A percentile compares a stretch with the other conserved stretches of the same genome.
Conservation (phyloP, 371 early-diverging fungal species). For the Dichotomocladium elegans region DNA sequence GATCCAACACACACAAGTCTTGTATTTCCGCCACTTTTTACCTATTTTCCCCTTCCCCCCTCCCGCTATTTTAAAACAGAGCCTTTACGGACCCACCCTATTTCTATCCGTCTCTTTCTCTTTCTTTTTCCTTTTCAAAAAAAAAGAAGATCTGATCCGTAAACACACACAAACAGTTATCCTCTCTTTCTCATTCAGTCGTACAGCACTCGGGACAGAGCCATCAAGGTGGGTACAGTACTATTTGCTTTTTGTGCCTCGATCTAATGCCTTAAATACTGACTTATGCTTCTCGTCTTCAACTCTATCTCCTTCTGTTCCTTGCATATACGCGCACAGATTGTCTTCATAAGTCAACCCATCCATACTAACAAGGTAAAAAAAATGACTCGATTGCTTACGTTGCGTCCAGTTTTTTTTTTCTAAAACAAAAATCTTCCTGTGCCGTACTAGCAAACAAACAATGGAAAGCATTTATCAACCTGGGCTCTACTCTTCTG, state of each 20-base stretch:
- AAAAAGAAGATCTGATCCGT: too few relatives aligned
- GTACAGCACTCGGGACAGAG: too few relatives aligned
- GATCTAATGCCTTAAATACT: background rate
- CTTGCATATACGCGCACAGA: background rate
- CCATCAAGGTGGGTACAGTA: background rate
- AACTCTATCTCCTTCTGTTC: background rate
- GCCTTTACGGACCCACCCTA: too few relatives aligned
- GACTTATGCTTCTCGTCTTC: background rate
- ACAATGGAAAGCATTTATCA: conserved; percentile 38
- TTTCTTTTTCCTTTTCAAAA: conserved; percentile 6
- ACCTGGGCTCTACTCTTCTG: conserved; percentile 26
- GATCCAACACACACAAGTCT: background rate
- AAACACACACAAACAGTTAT: too few relatives aligned
- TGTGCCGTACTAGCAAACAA: background rate
- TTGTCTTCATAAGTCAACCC: too few relatives aligned
- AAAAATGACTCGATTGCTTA: background rate
- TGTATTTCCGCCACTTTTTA: background rate
- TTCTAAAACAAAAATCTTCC: background rate
- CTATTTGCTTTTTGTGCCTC: conserved; percentile 1
- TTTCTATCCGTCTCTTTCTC: background rate
- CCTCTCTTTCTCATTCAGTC: too few relatives aligned
- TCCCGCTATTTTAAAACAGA: conserved; percentile 8
- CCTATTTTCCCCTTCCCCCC: background rate
- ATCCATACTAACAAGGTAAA: too few relatives aligned
- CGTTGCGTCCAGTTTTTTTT: background rate